Evolutionary conservation across 2,329 filamentous ascomycete genomes (phyloP).

Genomic region (Colletotrichum sp.): DNA sequence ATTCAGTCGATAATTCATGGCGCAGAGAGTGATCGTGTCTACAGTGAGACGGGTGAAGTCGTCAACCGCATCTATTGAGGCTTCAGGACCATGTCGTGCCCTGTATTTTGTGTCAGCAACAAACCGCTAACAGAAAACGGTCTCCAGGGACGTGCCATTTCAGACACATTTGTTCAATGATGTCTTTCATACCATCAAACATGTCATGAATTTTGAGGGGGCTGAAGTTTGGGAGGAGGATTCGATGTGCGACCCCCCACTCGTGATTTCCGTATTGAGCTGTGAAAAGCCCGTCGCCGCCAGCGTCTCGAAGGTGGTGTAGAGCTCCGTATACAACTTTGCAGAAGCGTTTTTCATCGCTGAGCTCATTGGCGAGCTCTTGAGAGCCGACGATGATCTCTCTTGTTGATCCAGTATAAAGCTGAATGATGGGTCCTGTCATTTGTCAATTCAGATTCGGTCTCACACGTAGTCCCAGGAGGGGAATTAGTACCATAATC

Average conservation of each 20-base stretch:
- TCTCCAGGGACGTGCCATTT: constrained; percentile 57
- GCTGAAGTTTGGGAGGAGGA: constrained; percentile 72
- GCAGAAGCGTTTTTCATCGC: background rate
- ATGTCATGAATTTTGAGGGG: constrained; percentile 70
- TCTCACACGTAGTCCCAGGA: background rate
- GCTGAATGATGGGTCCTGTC: background rate
- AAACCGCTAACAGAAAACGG: background rate
- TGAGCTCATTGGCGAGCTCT: background rate
- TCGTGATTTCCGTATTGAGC: constrained; percentile 27
- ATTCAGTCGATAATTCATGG: constrained; percentile 77
- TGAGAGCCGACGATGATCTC: background rate
- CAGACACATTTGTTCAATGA: constrained; percentile 68
- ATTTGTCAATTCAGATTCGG: background rate
- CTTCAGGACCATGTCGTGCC: constrained; percentile 57
- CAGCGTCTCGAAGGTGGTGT: background rate
- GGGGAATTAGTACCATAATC: background rate
- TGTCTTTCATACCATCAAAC: constrained; percentile 74
- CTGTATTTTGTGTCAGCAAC: constrained; percentile 45
- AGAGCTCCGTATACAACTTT: background rate
- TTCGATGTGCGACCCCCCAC: constrained; percentile 71
- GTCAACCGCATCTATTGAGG: constrained; percentile 58
- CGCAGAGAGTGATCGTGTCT: constrained; percentile 75
- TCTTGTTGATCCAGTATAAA: background rate
- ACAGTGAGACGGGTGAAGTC: constrained; percentile 77
- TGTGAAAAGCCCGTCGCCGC: constrained; percentile 69